These are phyloP conservation scores for Geosmithia flava DNA, from an alignment of 2,329 filamentous ascomycete species.

Conservation along the genomic window DNA sequence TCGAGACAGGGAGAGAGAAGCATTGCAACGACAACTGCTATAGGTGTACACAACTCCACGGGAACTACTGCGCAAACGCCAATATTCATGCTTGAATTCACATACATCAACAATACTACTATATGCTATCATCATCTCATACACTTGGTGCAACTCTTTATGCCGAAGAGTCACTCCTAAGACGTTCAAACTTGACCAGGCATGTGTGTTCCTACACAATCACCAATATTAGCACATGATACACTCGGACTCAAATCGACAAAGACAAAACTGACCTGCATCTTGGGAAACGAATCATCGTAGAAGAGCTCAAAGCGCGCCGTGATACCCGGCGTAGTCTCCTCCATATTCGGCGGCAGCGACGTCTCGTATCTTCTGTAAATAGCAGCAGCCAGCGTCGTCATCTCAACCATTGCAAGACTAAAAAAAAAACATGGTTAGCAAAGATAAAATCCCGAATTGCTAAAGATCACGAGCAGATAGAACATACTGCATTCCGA, in stretches of 20 bases:
- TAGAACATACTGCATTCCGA: slow-evolving; percentile 6
- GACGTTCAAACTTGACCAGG: neutral
- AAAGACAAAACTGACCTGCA: neutral
- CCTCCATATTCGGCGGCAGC: slow-evolving; percentile 3
- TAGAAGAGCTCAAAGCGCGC: slow-evolving; percentile 5
- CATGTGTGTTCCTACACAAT: neutral
- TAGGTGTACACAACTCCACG: no score
- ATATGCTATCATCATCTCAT: neutral
- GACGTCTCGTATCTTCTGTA: slow-evolving; percentile 4
- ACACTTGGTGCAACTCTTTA: neutral
- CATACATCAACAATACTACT: no score
- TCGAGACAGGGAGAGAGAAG: neutral
- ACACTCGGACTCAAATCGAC: no score
- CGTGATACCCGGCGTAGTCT: slow-evolving; percentile 4
- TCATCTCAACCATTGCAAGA: slow-evolving; percentile 7
- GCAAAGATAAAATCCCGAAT: no score
- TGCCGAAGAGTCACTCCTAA: neutral
- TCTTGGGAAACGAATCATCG: slow-evolving; percentile 2
- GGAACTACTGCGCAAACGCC: no score
- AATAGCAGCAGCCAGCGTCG: slow-evolving; percentile 4
- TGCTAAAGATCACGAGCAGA: neutral
- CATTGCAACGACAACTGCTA: no score
- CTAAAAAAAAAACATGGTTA: neutral
- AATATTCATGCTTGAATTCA: no score
- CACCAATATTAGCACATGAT: neutral